phyloP scores from a whole-genome alignment of 768 basidiomycete species.

The Pulveroboletus sp. region DNA sequence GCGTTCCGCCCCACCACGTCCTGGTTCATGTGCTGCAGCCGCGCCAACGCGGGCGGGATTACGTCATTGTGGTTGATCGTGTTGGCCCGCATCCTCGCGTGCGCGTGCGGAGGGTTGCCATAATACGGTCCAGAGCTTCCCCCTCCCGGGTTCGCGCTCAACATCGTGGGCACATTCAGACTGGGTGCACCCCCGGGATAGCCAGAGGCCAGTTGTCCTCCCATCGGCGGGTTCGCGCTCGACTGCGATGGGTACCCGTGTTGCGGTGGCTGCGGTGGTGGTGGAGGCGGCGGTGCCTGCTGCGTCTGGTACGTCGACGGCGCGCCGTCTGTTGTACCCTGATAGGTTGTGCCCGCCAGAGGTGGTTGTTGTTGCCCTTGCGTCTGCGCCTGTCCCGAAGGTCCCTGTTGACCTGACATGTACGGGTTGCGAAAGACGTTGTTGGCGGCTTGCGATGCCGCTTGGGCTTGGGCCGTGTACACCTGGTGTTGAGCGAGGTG shows the following conservation, averaged over 20 bases:
- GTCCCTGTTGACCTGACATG: conserved; percentile 48
- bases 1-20: conserved; percentile 74
- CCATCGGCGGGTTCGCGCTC: conserved; percentile 15
- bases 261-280: conserved; percentile 19
- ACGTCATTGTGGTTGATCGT: conserved; percentile 85
- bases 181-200: conserved; percentile 15
- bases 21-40: conserved; percentile 85
- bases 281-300: conserved; percentile 30
- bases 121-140: too few relatives aligned
- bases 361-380: conserved; percentile 12
- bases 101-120: conserved; percentile 39
- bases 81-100: conserved; percentile 75
- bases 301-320: conserved; percentile 20
- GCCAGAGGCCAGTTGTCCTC: conserved; percentile 18
- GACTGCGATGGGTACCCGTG: conserved; percentile 28
- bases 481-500: conserved; percentile 93
- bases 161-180: conserved; percentile 23
- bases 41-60: conserved; percentile 91
- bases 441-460: conserved; percentile 65
- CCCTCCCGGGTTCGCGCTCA: too few relatives aligned
- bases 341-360: conserved; percentile 18
- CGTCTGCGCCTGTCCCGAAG: conserved; percentile 31
- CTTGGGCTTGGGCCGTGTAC: conserved; percentile 83
- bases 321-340: conserved; percentile 16
- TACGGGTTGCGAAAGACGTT: conserved; percentile 78